A percentile compares a stretch with the other conserved stretches of the same genome.
Conservation (phyloP, 345 rosid genomes). For the Capsella bursapastoris region DNA sequence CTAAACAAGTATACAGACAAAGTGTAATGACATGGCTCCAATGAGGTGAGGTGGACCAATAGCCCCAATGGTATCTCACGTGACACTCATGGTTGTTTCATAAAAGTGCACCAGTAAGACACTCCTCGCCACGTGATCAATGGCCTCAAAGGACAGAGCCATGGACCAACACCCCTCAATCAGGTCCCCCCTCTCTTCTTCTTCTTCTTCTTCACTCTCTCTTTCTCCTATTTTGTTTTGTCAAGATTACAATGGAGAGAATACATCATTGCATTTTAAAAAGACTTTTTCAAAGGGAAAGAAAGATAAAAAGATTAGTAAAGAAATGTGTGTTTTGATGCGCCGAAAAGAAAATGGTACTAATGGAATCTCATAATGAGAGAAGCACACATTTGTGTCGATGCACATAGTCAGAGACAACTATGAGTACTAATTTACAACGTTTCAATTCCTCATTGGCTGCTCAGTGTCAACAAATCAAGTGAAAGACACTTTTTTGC, state of each 20-base stretch:
- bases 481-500: conserved; percentile 9
- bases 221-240: neutral
- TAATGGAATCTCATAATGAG: conserved; percentile 32
- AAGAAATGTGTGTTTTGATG: neutral
- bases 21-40: conserved; percentile 25
- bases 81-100: conserved; percentile 23
- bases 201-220: neutral
- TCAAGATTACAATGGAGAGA: neutral
- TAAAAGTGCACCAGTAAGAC: conserved; percentile 27
- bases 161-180: conserved; percentile 20
- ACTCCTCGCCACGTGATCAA: conserved; percentile 34
- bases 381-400: neutral
- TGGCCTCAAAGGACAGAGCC: conserved; percentile 38
- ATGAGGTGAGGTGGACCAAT: conserved; percentile 23
- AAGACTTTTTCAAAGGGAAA: neutral
- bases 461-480: neutral
- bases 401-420: neutral
- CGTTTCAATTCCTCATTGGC: conserved; percentile 33
- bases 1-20: neutral
- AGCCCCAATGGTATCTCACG: conserved; percentile 22
- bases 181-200: conserved; percentile 12
- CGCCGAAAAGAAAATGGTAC: neutral
- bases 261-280: no score
- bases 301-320: neutral
- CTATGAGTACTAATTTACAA: conserved; percentile 1